Percentiles rank a stretch among this genome's conserved stretches.
phyloP scores from a whole-genome alignment of 83 land plant genomes.

The Picea engelmannii region DNA sequence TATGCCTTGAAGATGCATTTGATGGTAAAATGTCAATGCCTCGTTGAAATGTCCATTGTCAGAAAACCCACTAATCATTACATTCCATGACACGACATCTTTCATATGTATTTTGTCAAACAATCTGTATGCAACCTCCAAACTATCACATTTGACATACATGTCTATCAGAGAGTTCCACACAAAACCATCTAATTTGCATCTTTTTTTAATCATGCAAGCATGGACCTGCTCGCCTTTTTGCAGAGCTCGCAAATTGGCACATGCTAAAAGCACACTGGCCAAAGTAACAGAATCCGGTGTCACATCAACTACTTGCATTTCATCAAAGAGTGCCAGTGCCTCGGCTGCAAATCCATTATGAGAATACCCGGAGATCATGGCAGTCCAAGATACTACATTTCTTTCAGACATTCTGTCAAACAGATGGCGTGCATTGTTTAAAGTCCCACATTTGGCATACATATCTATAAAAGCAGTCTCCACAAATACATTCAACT shows the following conservation, averaged over 20 bases:
- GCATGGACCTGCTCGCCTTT: conserved; percentile 42
- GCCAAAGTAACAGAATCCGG: conserved; percentile 16
- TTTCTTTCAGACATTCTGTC: conserved; percentile 20
- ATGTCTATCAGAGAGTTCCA: conserved; percentile 17
- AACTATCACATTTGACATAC: conserved; percentile 18
- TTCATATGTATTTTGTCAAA: conserved; percentile 17
- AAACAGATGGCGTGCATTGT: conserved; percentile 29
- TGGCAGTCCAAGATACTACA: conserved; percentile 35
- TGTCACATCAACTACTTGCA: neutral
- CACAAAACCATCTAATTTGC: neutral
- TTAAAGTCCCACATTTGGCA: conserved; percentile 44
- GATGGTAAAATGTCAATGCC: neutral
- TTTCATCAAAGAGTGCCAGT: conserved; percentile 3
- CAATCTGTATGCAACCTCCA: conserved; percentile 8
- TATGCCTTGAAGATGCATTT: neutral
- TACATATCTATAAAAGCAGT: conserved; percentile 66
- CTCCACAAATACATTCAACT: conserved; percentile 19
- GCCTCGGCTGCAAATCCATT: conserved; percentile 20
- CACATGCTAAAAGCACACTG: conserved; percentile 35
- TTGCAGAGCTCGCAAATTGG: conserved; percentile 32
- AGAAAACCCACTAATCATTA: conserved; percentile 18
- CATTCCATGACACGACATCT: conserved; percentile 22
- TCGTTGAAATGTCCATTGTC: neutral
- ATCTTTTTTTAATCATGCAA: conserved; percentile 18
- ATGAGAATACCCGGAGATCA: conserved; percentile 31